Conservation (phyloP, 1,284 basidiomycete genomes). For the Laetiporus sulphureus region DNA sequence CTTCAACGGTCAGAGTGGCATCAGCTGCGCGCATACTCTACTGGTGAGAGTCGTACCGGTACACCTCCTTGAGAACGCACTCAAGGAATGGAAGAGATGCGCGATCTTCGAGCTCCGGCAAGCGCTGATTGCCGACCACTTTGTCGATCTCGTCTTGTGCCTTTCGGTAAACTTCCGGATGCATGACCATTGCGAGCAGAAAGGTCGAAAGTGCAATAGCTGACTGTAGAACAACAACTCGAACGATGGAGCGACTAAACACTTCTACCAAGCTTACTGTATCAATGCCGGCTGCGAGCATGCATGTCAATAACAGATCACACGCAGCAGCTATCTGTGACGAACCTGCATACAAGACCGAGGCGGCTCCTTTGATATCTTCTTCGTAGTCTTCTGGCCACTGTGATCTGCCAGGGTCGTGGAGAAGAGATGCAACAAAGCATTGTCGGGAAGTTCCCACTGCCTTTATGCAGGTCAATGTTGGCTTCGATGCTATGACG, state of each 20-base stretch:
- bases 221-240: not conserved
- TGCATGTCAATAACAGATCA: not conserved
- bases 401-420: constrained; percentile 3
- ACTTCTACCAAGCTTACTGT: constrained; percentile 11
- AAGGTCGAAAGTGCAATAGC: constrained; percentile 19
- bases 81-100: constrained; percentile 34
- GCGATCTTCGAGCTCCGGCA: constrained; percentile 42
- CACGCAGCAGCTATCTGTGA: not conserved
- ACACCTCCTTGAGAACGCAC: constrained; percentile 27
- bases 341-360: not conserved
- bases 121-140: constrained; percentile 37
- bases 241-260: not conserved
- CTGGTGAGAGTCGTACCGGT: constrained; percentile 1
- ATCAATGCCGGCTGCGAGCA: constrained; percentile 18
- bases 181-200: constrained; percentile 41
- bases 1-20: not conserved
- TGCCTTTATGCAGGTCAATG: not conserved
- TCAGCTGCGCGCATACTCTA: not conserved
- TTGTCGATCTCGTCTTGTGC: constrained; percentile 27
- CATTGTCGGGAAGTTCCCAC: constrained; percentile 5
- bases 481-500: too few species aligned
- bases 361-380: not conserved
- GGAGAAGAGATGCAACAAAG: constrained; percentile 10
- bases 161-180: constrained; percentile 42
- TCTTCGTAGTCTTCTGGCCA: not conserved